Evolutionary conservation across 139 green algal genomes (phyloP).

Genomic region (Closterium sp.): DNA sequence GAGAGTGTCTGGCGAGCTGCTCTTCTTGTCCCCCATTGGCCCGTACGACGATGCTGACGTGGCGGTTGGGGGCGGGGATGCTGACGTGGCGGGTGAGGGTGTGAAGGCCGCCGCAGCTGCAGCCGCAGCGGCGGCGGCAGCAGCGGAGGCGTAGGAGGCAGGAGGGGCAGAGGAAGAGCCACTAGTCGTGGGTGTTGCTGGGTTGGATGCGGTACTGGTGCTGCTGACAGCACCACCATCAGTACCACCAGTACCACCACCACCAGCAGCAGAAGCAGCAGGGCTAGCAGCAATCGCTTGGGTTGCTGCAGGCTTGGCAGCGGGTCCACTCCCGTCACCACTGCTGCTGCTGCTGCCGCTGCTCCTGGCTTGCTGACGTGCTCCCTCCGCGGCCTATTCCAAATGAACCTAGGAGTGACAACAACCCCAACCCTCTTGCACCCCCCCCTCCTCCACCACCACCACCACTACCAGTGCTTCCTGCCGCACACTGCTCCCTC

Average conservation of each 20-base stretch:
- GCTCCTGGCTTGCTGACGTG: background rate
- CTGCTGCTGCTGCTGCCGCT: background rate
- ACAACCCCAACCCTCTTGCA: background rate
- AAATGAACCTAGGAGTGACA: background rate
- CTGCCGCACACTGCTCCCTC: background rate
- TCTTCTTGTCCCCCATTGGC: background rate
- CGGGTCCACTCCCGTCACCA: background rate
- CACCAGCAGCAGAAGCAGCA: background rate
- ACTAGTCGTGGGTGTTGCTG: background rate
- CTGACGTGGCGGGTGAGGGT: background rate
- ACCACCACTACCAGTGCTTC: too few species aligned
- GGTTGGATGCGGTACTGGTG: too few species aligned
- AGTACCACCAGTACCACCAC: background rate
- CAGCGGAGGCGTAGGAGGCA: background rate
- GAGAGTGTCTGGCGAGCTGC: background rate
- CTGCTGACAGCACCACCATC: background rate
- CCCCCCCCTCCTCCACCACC: background rate
- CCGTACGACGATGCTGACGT: background rate
- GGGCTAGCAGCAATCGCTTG: background rate
- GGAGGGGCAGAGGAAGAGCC: background rate
- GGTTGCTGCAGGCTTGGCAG: too few species aligned
- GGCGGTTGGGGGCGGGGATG: background rate
- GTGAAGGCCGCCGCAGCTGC: background rate
- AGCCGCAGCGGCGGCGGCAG: background rate
- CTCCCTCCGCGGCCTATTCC: background rate